Conservation (phyloP, 2,329 filamentous ascomycete genomes). For the Ramularia endophylla region DNA sequence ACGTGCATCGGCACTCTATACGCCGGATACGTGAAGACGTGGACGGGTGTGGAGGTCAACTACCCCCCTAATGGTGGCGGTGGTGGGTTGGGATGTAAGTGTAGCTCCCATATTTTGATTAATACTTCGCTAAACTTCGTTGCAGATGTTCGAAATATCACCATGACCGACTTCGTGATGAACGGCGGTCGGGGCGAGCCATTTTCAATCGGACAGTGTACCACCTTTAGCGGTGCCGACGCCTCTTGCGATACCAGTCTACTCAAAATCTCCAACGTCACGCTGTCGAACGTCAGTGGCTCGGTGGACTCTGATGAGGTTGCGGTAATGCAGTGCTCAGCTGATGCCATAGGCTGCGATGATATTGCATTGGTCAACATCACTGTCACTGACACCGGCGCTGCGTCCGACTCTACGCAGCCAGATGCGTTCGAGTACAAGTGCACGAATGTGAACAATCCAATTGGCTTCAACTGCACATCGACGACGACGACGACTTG, state of each 20-base stretch:
- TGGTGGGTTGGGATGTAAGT: too few species aligned
- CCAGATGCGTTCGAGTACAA: constrained; percentile 4
- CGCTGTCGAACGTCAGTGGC: constrained; percentile 23
- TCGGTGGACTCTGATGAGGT: constrained; percentile 15
- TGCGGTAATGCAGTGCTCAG: constrained; percentile 20
- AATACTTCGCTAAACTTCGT: too few species aligned
- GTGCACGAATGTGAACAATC: constrained; percentile 12
- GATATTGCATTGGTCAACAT: constrained; percentile 7
- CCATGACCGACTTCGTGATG: constrained; percentile 26
- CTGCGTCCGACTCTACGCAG: too few species aligned
- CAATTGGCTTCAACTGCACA: constrained; percentile 10
- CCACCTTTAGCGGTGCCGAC: constrained; percentile 10
- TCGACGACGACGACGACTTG: too few species aligned
- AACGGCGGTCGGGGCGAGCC: constrained; percentile 5
- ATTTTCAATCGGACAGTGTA: constrained; percentile 21
- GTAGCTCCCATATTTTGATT: too few species aligned
- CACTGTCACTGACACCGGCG: constrained; percentile 3
- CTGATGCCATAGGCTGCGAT: constrained; percentile 4
- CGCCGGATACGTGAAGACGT: constrained; percentile 45
- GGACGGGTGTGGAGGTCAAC: constrained; percentile 43
- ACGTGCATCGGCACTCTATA: neutral
- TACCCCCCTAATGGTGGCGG: constrained; percentile 54
- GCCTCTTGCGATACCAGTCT: constrained; percentile 22
- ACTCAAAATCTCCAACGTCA: constrained; percentile 35
- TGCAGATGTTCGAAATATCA: constrained; percentile 36